Evolutionary conservation across 345 rosid species (phyloP).

Genomic region (Lenwebbia sp.): DNA sequence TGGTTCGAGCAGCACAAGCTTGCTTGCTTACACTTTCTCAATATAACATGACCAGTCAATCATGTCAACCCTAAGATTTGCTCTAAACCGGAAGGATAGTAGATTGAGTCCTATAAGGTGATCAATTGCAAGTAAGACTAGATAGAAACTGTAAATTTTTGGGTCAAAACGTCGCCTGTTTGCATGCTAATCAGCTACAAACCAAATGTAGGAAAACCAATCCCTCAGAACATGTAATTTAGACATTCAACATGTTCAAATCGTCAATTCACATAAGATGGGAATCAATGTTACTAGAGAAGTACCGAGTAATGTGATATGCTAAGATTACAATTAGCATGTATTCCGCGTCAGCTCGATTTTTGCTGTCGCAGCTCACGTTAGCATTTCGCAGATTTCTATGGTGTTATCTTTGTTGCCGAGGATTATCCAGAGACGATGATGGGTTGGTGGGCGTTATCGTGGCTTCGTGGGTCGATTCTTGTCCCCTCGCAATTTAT

Average conservation of each 20-base stretch:
- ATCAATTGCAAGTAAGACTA: neutral
- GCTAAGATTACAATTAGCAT: neutral
- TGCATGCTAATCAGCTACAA: neutral
- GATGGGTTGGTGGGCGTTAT: fast-evolving
- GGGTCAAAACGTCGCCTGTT: neutral
- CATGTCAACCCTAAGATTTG: neutral
- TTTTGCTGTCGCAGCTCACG: neutral
- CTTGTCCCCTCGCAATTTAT: neutral
- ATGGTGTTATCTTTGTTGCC: neutral
- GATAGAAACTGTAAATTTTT: neutral
- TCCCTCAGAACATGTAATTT: neutral
- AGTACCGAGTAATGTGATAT: neutral
- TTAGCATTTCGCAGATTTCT: neutral
- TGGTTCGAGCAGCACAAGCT: neutral
- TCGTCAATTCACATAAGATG: neutral
- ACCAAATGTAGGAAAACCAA: neutral
- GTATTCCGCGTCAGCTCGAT: neutral
- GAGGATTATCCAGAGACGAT: neutral
- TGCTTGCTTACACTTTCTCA: neutral
- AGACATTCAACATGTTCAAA: neutral
- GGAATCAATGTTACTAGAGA: neutral
- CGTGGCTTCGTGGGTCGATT: neutral
- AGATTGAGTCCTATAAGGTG: neutral
- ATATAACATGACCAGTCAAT: neutral
- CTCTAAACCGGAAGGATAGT: neutral